Conservation (phyloP, 2,329 filamentous ascomycete species). For the Botrytis pseudocinerea region DNA sequence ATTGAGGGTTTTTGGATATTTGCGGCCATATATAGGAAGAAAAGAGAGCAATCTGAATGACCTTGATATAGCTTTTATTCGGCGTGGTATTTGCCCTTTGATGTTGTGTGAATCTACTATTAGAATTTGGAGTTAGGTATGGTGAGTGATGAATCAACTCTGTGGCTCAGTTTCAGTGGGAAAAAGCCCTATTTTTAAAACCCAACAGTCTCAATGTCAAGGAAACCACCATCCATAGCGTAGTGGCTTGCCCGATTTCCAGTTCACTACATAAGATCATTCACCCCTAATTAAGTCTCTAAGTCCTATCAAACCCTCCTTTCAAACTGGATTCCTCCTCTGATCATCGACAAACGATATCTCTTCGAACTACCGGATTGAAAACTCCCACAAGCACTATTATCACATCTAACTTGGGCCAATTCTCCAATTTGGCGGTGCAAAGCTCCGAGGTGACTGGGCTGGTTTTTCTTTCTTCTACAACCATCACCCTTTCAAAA, state of each 20-base stretch:
- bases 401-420: background rate
- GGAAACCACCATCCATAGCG: background rate
- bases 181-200: background rate
- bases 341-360: background rate
- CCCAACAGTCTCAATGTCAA: background rate
- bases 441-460: background rate
- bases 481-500: background rate
- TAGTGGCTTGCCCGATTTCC: fast-evolving
- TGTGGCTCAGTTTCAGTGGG: background rate
- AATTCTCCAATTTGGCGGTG: background rate
- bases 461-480: background rate
- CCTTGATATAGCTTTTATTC: background rate
- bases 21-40: background rate
- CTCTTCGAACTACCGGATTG: background rate
- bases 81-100: background rate
- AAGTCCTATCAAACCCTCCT: fast-evolving
- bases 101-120: too few species aligned
- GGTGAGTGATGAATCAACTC: background rate
- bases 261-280: background rate
- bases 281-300: background rate
- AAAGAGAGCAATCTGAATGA: background rate
- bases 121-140: background rate
- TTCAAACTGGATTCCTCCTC: background rate
- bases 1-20: too few species aligned
- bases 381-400: background rate